Base-by-base conservation (phyloP, 2,329 filamentous ascomycete genomes). In the Aureobasidium sp. region DNA sequence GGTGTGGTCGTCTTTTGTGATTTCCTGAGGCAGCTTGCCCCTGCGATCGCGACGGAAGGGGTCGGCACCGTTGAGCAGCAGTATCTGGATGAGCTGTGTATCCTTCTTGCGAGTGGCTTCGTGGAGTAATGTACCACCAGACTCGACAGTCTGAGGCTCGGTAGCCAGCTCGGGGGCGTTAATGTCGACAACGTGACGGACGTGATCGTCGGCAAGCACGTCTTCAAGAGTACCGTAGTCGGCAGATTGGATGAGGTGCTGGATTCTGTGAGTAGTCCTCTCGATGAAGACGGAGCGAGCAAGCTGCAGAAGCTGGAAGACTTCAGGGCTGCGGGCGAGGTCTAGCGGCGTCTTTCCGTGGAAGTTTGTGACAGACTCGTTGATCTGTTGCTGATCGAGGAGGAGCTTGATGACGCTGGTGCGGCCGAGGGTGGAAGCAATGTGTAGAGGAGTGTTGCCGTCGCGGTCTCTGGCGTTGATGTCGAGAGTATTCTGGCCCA, bases 21-120 rank as follows among this genome's bases (percentile, higher is more conserved):
- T 88, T 74, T 97, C 93, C 72, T 99, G 94, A 3, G 94, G 91
- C 36, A 99, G 81, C 75, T 96, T 97, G 53, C 94, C 94, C 76
- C 91, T 96, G 68, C 91, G 89, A 75, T 99, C 94, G 63, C 94
- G 86, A 61, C 91, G 87, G 77, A 99, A 99, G 0, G 94, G 94
- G 74, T 99, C 94, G 11, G 93, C 94, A 10, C 94, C 94, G 70
- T 97, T 95, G 58, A 97, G 85, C 41, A 99, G 79, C 13, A 99
- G 81, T 21, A 96, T 83, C 71, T 97, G 90, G 63, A 96, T 96
- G 27, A 99, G 82, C 68, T 89, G 88, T 29, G 86, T 86, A 69
- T 99, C 92, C 75, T 85, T 91, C 72, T 88, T 91, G 67, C 91
- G 86, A 7, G 94, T 92, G 0, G 93, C 94, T 73, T 99, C 93